These are phyloP conservation scores for Chenopodium quinoa DNA, from an alignment of 148 eudicot genomes.

Conservation along the genomic window DNA sequence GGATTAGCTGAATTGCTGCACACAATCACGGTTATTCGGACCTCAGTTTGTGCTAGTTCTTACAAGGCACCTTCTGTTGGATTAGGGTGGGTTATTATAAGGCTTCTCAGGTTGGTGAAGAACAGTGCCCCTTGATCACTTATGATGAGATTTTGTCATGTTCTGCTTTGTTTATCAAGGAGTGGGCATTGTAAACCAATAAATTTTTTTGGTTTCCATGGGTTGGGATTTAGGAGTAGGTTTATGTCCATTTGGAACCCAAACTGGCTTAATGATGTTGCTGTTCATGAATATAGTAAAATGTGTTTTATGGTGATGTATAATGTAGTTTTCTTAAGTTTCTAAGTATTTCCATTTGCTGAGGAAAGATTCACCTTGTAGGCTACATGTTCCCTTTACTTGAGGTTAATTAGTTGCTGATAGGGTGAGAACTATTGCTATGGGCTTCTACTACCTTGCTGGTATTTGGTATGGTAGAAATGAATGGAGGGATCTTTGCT, in stretches of 20 bases:
- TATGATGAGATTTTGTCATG: not conserved
- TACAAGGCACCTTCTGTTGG: not conserved
- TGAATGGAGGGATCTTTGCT: too few relatives aligned
- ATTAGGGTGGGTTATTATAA: not conserved
- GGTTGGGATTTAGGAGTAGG: not conserved
- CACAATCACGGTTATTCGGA: not conserved
- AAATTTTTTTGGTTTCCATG: not conserved
- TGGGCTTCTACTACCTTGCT: too few relatives aligned
- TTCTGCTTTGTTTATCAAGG: not conserved
- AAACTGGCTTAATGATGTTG: not conserved
- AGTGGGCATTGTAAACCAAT: not conserved
- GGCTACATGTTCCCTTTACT: not conserved
- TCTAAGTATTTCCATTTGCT: not conserved
- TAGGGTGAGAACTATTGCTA: not conserved
- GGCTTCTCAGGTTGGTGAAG: not conserved
- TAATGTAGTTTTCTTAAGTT: not conserved
- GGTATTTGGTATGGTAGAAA: too few relatives aligned
- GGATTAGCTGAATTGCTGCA: not conserved
- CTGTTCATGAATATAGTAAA: not conserved
- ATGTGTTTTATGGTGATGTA: not conserved
- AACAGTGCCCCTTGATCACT: not conserved
- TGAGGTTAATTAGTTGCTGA: not conserved
- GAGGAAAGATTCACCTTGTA: not conserved
- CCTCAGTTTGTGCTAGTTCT: not conserved
- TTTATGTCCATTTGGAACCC: not conserved